phyloP scores from a whole-genome alignment of 2,329 filamentous ascomycete species.

The Verticillium albo-atrum region DNA sequence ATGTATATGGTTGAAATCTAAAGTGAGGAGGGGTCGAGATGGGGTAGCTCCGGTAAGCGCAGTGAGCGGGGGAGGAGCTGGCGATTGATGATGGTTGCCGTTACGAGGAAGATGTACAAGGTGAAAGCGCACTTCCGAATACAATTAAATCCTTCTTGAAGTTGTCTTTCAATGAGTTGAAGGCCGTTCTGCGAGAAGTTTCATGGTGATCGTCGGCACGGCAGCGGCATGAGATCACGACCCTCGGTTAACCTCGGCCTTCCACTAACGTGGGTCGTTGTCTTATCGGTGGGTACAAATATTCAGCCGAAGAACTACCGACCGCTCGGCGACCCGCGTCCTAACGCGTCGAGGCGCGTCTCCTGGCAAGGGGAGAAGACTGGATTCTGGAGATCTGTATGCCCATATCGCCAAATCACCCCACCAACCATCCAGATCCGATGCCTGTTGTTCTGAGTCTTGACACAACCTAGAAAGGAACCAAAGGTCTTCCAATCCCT shows the following conservation, averaged over 20 bases:
- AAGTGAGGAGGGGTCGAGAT: not conserved
- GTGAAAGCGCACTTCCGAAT: not conserved
- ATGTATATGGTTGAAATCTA: not conserved
- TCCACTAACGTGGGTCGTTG: slow-evolving; percentile 1
- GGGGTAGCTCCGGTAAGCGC: not conserved
- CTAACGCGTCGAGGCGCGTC: slow-evolving; percentile 9
- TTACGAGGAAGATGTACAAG: not conserved
- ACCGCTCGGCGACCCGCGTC: not conserved
- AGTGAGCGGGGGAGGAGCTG: no score
- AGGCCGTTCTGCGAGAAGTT: not conserved
- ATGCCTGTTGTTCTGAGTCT: not conserved
- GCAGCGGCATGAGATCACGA: not conserved
- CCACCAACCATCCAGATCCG: not conserved
- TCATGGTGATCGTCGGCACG: not conserved
- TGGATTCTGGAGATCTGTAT: not conserved
- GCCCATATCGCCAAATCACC: slow-evolving; percentile 2
- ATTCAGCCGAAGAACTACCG: not conserved
- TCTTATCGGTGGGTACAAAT: not conserved
- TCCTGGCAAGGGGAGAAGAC: not conserved
- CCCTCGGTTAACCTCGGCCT: slow-evolving; percentile 39
- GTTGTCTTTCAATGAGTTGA: not conserved
- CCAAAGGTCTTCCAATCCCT: not conserved
- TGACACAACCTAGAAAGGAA: not conserved
- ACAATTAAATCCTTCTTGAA: not conserved
- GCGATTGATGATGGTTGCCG: not conserved